Base-by-base conservation (phyloP, 2,329 filamentous ascomycete genomes). In the Aureobasidium zeae region DNA sequence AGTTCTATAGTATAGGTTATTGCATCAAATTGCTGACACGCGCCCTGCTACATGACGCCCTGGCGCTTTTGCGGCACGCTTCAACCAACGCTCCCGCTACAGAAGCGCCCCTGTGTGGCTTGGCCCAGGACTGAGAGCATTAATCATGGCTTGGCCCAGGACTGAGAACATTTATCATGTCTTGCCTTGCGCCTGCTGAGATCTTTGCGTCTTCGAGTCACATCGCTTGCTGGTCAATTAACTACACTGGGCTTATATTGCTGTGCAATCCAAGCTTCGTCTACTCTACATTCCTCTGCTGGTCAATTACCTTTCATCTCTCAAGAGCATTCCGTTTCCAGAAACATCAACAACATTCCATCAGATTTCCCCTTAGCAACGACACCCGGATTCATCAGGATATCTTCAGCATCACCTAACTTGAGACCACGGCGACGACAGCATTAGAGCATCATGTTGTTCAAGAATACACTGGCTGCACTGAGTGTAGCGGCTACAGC, bases 401-500 rank as follows among this genome's bases (percentile, higher is more conserved):
- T 25, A 34, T 17, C n/a, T 21, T 13, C 30, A 10, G 12, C 10
- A 16, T 22, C 10, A 20, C 20, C n/a, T n/a, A n/a, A n/a, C 12
- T 34, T n/a, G 20, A 13, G 9, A 16, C 16, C 19, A 26, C 26
- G 30, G 30, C 22, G 39, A 22, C 39, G 16, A 43, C 15, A 15
- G n/a, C 16, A 20, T 28, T 29, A 9, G n/a, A 25, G 16, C 34
- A 53, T 20, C 41, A 58, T 58, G 55, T 46, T 52, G 43, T 51
- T 56, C 49, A 52, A 31, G 33, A 48, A 44, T 36, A 49, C 51
- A 41, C 20, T 53, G 32, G 28, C 52, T 30, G 54, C 55, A 45
- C 47, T 56, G 28, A 56, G 52, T 52, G 55, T 54, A 24, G 51
- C 48, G 37, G 33, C 48, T 28, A 44, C 45, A 24, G 50, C 52